These are phyloP conservation scores for Moringa oleifera DNA, from an alignment of 345 rosid species.

Conservation along the genomic window DNA sequence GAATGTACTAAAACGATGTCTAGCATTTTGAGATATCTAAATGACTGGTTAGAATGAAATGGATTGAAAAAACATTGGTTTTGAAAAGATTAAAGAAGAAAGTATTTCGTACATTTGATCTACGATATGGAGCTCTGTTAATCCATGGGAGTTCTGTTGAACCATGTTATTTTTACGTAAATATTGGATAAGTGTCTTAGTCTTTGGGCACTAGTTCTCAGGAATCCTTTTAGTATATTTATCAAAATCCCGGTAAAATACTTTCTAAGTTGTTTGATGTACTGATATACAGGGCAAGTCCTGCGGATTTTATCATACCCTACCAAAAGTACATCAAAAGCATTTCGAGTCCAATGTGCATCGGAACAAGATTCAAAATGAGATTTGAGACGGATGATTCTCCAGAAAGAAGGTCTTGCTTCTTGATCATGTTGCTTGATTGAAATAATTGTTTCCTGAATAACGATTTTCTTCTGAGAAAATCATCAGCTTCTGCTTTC, in stretches of 20 bases:
- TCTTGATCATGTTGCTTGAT: background rate
- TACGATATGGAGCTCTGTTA: too few relatives aligned
- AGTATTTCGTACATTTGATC: background rate
- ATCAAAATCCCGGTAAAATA: too few relatives aligned
- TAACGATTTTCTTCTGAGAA: slow-evolving; percentile 12
- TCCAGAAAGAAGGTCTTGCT: slow-evolving; percentile 69
- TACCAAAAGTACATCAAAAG: slow-evolving; percentile 66
- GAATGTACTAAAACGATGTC: too few relatives aligned
- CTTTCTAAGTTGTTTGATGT: background rate
- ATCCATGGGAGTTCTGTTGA: too few relatives aligned
- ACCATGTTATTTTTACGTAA: too few relatives aligned
- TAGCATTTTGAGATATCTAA: too few relatives aligned
- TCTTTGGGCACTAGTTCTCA: background rate
- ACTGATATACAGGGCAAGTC: slow-evolving; percentile 61
- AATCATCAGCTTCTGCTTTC: background rate
- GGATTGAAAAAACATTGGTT: too few relatives aligned
- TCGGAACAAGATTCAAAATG: slow-evolving; percentile 79
- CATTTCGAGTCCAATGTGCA: slow-evolving; percentile 44
- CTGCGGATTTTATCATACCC: slow-evolving; percentile 78
- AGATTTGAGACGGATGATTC: slow-evolving; percentile 77
- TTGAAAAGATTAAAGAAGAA: background rate
- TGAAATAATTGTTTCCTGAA: background rate
- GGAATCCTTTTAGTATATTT: background rate
- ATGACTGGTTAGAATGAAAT: too few relatives aligned
- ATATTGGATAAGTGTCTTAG: background rate